Base-by-base conservation (phyloP, 805 yeast species). In the Hyphopichia homilentoma region DNA sequence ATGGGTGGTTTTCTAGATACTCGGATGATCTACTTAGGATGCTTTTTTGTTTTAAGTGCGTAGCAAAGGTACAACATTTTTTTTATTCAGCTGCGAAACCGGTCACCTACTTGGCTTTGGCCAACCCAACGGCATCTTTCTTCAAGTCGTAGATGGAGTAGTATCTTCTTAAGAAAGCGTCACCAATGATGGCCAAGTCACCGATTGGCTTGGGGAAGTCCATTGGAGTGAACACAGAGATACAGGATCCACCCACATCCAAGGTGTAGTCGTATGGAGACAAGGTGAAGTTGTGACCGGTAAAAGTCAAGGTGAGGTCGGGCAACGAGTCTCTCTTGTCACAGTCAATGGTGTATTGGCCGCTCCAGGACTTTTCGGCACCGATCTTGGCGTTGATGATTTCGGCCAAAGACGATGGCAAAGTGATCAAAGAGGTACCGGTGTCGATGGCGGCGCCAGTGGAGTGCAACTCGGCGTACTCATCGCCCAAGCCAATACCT, bases 381-480 rank as follows among this genome's bases (percentile, higher is more conserved):
- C 98, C 98, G 58, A 93, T 93, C 73, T 88, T 87, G 35, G 95
- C 72, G 62, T 93, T 93, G 58, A 93, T 70, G 50, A 93, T 84
- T 70, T 93, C 98, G 30, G 98, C 97, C 55, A 93, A 71, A 32
- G 93, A 90, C 17, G 95, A 81, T 48, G 98, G 98, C 56, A 93
- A 73, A 30, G 96, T 88, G 61, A 93, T 84, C 61, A 93, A 75
- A 22, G 97, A 90, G 44, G 98, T 93, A 66, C 98, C 98, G 37
- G 98, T 93, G 64, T 93, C 98, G 57, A 93, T 88, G 40, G 96
- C 96, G 52, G 97, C 98, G 60, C 98, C 98, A 41, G 88, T 81
- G 53, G 68, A 69, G 47, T 73, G 76, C 53, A 93, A 77, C 48
- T 73, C 77, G 31, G 97, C 96, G 54, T 75, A 84, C 67, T 93